Percentiles rank a stretch among this genome's conserved stretches.
Evolutionary conservation across 805 yeast species (phyloP).

Genomic region (Cyberlindnera mycetangii): DNA sequence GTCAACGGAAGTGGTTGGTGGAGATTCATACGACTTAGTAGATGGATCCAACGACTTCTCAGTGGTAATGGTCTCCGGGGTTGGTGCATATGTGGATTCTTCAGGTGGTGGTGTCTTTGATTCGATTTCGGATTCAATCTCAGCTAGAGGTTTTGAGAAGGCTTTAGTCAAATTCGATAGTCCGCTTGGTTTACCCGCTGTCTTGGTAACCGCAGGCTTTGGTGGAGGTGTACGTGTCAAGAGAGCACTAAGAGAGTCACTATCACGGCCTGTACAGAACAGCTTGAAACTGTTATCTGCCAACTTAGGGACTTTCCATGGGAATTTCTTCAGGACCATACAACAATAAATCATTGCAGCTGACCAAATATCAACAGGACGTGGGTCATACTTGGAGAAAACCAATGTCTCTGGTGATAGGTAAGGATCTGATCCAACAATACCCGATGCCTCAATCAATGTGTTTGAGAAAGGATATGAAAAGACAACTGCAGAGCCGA

Average conservation of each 20-base stretch:
- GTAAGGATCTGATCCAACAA: conserved; percentile 87
- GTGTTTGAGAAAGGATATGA: conserved; percentile 79
- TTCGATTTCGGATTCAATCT: conserved; percentile 13
- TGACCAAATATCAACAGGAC: conserved; percentile 95
- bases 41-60: conserved; percentile 17
- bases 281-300: conserved; percentile 80
- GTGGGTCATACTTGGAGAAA: conserved; percentile 78
- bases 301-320: conserved; percentile 89
- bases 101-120: background rate
- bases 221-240: conserved; percentile 57
- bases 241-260: conserved; percentile 61
- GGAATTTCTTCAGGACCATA: conserved; percentile 87
- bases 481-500: conserved; percentile 91
- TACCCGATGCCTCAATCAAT: conserved; percentile 74
- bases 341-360: conserved; percentile 88
- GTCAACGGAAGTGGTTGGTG: background rate
- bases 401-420: conserved; percentile 91
- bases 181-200: conserved; percentile 23
- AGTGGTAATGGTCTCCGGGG: conserved; percentile 9
- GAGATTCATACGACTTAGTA: conserved; percentile 9
- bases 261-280: conserved; percentile 72
- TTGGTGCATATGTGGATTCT: background rate
- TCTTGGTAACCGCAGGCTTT: conserved; percentile 28
- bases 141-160: conserved; percentile 24
- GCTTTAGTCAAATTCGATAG: conserved; percentile 29